Conservation (phyloP, 2,329 filamentous ascomycete species). For the Beauveria rudraprayagi region DNA sequence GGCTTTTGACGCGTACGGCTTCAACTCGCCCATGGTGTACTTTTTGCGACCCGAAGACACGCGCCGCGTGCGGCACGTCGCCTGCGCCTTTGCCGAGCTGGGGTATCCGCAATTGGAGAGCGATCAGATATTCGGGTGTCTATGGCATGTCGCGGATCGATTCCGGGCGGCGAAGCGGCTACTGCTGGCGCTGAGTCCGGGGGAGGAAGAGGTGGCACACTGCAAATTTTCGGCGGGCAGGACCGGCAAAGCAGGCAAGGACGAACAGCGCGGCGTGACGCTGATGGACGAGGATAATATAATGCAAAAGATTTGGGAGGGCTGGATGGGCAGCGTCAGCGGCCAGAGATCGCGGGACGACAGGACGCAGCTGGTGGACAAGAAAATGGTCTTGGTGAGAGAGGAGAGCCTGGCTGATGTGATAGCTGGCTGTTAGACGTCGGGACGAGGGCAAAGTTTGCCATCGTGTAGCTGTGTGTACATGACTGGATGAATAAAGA, state of each 20-base stretch:
- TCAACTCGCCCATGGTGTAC: constrained; percentile 41
- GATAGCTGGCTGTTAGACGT: constrained; percentile 15
- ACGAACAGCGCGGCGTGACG: not conserved
- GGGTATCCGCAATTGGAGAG: constrained; percentile 33
- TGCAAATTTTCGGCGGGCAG: not conserved
- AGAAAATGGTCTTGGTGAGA: constrained; percentile 36
- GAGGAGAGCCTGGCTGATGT: constrained; percentile 34
- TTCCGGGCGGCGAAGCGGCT: constrained; percentile 30
- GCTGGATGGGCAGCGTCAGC: constrained; percentile 34
- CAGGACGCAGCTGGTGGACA: constrained; percentile 30
- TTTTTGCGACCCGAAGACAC: constrained; percentile 37
- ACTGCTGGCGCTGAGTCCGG: constrained; percentile 32
- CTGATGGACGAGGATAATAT: constrained; percentile 27
- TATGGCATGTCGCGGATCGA: constrained; percentile 41
- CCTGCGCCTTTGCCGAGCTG: constrained; percentile 36
- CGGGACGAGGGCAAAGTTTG: not conserved
- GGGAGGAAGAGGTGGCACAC: constrained; percentile 25
- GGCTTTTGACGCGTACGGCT: constrained; percentile 37
- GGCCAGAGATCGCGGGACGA: constrained; percentile 22
- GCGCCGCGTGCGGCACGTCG: constrained; percentile 34
- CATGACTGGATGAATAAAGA: not conserved
- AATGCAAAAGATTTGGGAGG: constrained; percentile 41
- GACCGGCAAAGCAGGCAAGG: constrained; percentile 3
- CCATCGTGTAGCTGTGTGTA: not conserved
- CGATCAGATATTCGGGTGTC: constrained; percentile 38